phyloP scores from a whole-genome alignment of 768 basidiomycete species.

The Mycena galericulata region DNA sequence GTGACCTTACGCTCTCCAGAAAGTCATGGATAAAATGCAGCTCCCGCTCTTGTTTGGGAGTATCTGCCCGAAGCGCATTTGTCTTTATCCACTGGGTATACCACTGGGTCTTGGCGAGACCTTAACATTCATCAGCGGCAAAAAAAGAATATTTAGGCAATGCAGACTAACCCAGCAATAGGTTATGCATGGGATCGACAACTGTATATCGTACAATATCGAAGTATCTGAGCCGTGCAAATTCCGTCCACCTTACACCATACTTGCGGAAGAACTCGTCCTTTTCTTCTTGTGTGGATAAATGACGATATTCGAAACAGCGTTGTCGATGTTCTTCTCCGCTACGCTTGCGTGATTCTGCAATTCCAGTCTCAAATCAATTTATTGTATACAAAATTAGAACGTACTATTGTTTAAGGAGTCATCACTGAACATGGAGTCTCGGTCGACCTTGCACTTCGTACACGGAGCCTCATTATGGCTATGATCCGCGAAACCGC shows the following conservation, averaged over 20 bases:
- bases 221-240: not conserved
- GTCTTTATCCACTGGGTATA: too few species aligned
- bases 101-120: too few species aligned
- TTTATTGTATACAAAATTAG: not conserved
- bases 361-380: too few species aligned
- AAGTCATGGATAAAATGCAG: too few species aligned
- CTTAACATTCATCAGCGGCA: too few species aligned
- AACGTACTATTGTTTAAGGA: not conserved
- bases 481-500: slow-evolving; percentile 41
- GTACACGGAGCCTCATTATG: slow-evolving; percentile 40
- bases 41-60: too few species aligned
- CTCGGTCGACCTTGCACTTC: slow-evolving; percentile 30
- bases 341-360: too few species aligned
- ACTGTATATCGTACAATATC: not conserved
- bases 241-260: not conserved
- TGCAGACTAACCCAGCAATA: not conserved
- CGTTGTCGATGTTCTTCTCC: not conserved
- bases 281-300: not conserved
- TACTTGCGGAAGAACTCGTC: not conserved
- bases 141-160: too few species aligned
- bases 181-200: slow-evolving; percentile 6
- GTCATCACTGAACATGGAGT: not conserved
- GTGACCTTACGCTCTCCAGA: too few species aligned
- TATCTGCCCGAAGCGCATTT: too few species aligned
- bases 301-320: not conserved